Percentiles rank a stretch among this genome's conserved stretches.
Evolutionary conservation across 2,329 filamentous ascomycete species (phyloP).

Genomic region (Diplocarpon mali): DNA sequence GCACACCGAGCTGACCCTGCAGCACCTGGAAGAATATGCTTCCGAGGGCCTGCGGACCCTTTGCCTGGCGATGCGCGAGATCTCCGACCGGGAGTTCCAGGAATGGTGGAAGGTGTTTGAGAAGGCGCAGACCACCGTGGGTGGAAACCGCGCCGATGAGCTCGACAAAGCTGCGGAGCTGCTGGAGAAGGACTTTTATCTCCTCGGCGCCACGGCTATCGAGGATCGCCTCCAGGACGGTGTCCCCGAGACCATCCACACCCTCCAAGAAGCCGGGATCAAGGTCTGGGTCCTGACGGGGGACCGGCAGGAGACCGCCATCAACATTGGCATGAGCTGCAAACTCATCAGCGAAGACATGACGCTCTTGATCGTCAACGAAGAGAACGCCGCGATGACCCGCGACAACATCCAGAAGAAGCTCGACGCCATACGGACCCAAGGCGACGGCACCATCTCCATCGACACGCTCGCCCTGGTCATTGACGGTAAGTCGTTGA

Average conservation of each 20-base stretch:
- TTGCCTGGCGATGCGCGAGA: slow-evolving; percentile 87
- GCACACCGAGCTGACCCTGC: slow-evolving; percentile 77
- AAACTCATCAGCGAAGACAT: slow-evolving; percentile 98
- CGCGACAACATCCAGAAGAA: slow-evolving; percentile 89
- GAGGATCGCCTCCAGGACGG: slow-evolving; percentile 96
- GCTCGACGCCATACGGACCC: slow-evolving; percentile 75
- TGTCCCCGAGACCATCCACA: slow-evolving; percentile 96
- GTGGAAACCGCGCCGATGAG: slow-evolving; percentile 86
- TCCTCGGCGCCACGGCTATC: slow-evolving; percentile 92
- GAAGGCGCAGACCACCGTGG: slow-evolving; percentile 77
- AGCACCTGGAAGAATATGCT: slow-evolving; percentile 96
- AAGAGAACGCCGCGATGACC: slow-evolving; percentile 69
- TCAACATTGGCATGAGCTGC: slow-evolving; percentile 99
- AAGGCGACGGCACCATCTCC: slow-evolving; percentile 65
- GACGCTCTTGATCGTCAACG: slow-evolving; percentile 93
- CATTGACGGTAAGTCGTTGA: slow-evolving; percentile 93
- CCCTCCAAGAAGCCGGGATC: slow-evolving; percentile 89
- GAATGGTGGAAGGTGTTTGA: slow-evolving; percentile 85
- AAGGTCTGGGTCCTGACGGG: slow-evolving; percentile 98
- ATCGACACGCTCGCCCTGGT: slow-evolving; percentile 81
- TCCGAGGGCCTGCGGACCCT: slow-evolving; percentile 91
- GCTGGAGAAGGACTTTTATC: slow-evolving; percentile 82
- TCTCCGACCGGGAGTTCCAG: slow-evolving; percentile 78
- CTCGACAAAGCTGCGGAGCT: slow-evolving; percentile 94
- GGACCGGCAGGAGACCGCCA: slow-evolving; percentile 95